A percentile compares a stretch with the other conserved stretches of the same genome.
These are phyloP conservation scores for Scheffersomyces illinoinensis DNA, from an alignment of 1,139 yeast genomes.

Conservation along the genomic window DNA sequence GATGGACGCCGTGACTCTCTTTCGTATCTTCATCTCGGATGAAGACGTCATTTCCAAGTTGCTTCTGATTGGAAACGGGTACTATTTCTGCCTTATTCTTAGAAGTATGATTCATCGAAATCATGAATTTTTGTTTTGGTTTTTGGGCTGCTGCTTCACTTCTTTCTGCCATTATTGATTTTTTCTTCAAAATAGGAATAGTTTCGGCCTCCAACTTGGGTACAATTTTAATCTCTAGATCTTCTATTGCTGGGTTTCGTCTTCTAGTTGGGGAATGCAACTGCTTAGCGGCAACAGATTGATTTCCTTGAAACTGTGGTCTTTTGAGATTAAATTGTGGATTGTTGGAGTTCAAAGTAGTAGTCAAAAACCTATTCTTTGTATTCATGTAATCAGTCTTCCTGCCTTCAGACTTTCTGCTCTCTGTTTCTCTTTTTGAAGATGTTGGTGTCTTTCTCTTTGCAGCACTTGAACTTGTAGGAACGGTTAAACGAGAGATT, in stretches of 20 bases:
- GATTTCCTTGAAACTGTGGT: conserved; percentile 8
- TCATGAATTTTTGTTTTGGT: conserved; percentile 31
- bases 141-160: conserved; percentile 29
- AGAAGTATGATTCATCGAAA: conserved; percentile 27
- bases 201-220: conserved; percentile 14
- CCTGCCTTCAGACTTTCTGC: conserved; percentile 4
- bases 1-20: background rate
- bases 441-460: conserved; percentile 14
- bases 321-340: conserved; percentile 15
- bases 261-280: conserved; percentile 15
- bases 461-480: conserved; percentile 33
- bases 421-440: conserved; percentile 5
- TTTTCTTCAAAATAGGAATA: conserved; percentile 29
- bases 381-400: conserved; percentile 9
- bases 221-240: conserved; percentile 11
- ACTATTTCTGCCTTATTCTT: background rate
- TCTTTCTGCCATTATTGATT: conserved; percentile 33
- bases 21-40: background rate
- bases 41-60: background rate
- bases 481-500: conserved; percentile 24
- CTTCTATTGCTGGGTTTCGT: conserved; percentile 6
- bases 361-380: conserved; percentile 37
- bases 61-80: background rate
- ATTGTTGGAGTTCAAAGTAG: conserved; percentile 32
- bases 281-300: background rate